phyloP scores from a whole-genome alignment of 768 basidiomycete genomes.

The Asterophora lycoperdoides region DNA sequence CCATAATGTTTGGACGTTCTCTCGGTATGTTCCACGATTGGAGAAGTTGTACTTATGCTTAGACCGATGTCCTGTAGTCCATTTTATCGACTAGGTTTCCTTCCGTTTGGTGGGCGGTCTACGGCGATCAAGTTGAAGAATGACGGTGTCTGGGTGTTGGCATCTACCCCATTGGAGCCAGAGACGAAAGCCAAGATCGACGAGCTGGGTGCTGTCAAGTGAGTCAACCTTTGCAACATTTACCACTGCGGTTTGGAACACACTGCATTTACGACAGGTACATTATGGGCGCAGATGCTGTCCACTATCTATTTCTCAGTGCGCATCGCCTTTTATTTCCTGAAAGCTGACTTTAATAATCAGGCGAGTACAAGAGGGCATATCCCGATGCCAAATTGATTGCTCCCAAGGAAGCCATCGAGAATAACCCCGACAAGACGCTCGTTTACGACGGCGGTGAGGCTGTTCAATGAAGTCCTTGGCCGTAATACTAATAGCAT shows the following conservation, averaged over 20 bases:
- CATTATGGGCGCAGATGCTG: conserved; percentile 50
- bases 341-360: background rate
- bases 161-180: conserved; percentile 62
- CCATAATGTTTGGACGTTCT: conserved; percentile 57
- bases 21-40: conserved; percentile 34
- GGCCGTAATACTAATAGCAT: background rate
- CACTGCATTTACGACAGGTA: conserved; percentile 31
- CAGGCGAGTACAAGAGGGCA: conserved; percentile 53
- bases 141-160: conserved; percentile 72
- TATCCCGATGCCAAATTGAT: conserved; percentile 66
- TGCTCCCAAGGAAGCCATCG: conserved; percentile 48
- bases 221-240: conserved; percentile 13
- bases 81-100: conserved; percentile 55
- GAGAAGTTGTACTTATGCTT: background rate
- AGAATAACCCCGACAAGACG: conserved; percentile 44
- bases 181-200: conserved; percentile 59
- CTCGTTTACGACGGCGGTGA: conserved; percentile 58
- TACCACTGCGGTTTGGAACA: background rate
- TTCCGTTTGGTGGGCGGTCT: conserved; percentile 74
- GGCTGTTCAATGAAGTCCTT: conserved; percentile 12
- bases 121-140: conserved; percentile 67
- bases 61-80: conserved; percentile 34
- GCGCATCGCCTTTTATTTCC: conserved; percentile 7
- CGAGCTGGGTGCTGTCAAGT: conserved; percentile 66
- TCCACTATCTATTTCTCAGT: conserved; percentile 57